These are phyloP conservation scores for Colletotrichum lini DNA, from an alignment of 2,329 filamentous ascomycete genomes.

Conservation along the genomic window DNA sequence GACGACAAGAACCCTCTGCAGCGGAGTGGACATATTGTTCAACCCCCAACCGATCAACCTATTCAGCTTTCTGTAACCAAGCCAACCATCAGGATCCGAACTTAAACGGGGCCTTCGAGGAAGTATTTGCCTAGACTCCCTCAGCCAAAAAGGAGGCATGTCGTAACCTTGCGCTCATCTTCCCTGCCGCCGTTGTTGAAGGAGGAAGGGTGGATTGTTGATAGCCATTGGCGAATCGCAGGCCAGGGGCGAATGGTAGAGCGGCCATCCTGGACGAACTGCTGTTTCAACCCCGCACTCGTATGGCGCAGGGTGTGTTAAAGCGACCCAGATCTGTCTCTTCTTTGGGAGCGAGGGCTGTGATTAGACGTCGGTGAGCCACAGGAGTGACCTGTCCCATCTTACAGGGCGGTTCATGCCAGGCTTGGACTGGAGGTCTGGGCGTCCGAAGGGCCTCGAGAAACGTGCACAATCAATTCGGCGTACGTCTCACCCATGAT, in stretches of 20 bases:
- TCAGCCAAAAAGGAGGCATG: background rate
- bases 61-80: background rate
- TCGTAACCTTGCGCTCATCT: background rate
- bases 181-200: background rate
- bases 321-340: background rate
- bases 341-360: background rate
- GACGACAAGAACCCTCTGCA: constrained; percentile 30
- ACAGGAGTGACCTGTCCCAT: background rate
- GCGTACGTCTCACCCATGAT: background rate
- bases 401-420: background rate
- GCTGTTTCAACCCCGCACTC: constrained; percentile 41
- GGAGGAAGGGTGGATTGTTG: constrained; percentile 1
- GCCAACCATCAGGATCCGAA: background rate
- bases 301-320: constrained; percentile 11
- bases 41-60: background rate
- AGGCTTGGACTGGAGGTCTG: background rate
- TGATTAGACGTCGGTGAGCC: background rate
- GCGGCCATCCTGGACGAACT: constrained; percentile 7
- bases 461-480: background rate
- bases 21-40: background rate
- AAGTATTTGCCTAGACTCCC: background rate
- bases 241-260: constrained; percentile 2
- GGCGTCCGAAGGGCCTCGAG: background rate
- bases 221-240: constrained; percentile 4
- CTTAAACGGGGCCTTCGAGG: too few species aligned